Evolutionary conservation across 2,329 filamentous ascomycete genomes (phyloP).

Genomic region (Gaeumannomyces sp.): DNA sequence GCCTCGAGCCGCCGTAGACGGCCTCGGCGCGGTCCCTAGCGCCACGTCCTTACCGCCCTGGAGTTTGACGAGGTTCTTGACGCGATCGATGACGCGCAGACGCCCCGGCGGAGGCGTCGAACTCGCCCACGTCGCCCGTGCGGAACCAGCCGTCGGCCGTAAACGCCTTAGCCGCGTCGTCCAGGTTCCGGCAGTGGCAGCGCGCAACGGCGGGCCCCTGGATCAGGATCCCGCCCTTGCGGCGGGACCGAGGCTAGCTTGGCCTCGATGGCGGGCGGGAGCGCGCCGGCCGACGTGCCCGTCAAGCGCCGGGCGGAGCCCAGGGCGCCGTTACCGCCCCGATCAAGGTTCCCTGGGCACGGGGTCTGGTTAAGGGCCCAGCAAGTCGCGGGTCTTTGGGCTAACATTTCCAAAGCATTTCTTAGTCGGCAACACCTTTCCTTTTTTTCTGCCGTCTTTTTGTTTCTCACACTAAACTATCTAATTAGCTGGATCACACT

Average conservation of each 20-base stretch:
- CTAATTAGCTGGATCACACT: no score
- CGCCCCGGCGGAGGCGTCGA: slow-evolving; percentile 67
- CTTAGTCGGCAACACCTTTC: no score
- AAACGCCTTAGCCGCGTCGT: slow-evolving; percentile 74
- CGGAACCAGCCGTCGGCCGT: slow-evolving; percentile 92
- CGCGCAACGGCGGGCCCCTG: slow-evolving; percentile 68
- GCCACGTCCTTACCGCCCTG: no score
- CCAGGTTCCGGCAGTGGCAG: slow-evolving; percentile 78
- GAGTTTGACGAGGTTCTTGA: slow-evolving; percentile 98
- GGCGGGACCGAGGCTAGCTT: slow-evolving; percentile 86
- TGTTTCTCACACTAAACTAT: no score
- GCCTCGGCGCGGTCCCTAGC: no score
- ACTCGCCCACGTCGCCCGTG: slow-evolving; percentile 92
- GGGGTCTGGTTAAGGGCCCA: no score
- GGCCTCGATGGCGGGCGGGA: slow-evolving; percentile 71
- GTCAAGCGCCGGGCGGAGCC: no score
- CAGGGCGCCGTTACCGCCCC: slow-evolving; percentile 67
- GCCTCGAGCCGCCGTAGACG: no score
- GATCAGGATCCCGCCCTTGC: slow-evolving; percentile 89
- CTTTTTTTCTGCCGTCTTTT: no score
- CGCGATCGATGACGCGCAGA: slow-evolving; percentile 76
- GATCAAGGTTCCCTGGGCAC: no score
- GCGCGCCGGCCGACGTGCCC: slow-evolving; percentile 67
- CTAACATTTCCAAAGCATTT: no score
- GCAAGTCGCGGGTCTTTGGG: no score